A percentile compares a stretch with the other conserved stretches of the same genome.
phyloP scores from a whole-genome alignment of 441 rosid species.

The Euphorbia celastroides region DNA sequence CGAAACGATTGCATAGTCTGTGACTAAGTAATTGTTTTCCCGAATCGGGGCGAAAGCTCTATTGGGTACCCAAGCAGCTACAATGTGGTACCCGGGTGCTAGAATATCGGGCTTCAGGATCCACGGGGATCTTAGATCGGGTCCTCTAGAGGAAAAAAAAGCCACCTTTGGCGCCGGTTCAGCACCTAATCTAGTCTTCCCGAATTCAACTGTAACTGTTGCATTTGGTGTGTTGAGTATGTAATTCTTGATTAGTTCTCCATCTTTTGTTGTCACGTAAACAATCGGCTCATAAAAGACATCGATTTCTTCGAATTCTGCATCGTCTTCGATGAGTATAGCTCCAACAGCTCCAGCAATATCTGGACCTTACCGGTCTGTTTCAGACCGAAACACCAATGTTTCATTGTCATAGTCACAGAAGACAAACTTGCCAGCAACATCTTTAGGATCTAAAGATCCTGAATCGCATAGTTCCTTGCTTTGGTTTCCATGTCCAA shows the following conservation, averaged over 20 bases:
- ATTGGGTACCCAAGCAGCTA: slow-evolving; percentile 42
- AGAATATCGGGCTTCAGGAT: slow-evolving; percentile 43
- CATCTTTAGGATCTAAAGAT: slow-evolving; percentile 33
- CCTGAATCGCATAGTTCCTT: slow-evolving; percentile 31
- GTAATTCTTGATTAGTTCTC: slow-evolving; percentile 28
- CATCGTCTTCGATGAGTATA: slow-evolving; percentile 24
- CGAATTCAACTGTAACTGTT: slow-evolving; percentile 34
- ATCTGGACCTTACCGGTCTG: slow-evolving; percentile 11
- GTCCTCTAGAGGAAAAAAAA: slow-evolving; percentile 36
- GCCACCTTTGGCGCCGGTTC: slow-evolving; percentile 38
- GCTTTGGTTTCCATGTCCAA: slow-evolving; percentile 37
- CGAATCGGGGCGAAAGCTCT: slow-evolving; percentile 22
- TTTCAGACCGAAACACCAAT: slow-evolving; percentile 6
- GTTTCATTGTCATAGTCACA: slow-evolving; percentile 28
- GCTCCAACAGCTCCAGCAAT: slow-evolving; percentile 30
- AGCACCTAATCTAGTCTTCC: slow-evolving; percentile 24
- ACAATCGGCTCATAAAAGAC: slow-evolving; percentile 29
- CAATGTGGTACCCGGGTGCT: slow-evolving; percentile 33
- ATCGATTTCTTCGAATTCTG: slow-evolving; percentile 7
- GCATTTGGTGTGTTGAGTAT: slow-evolving; percentile 22
- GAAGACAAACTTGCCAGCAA: slow-evolving; percentile 39
- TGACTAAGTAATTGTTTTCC: slow-evolving; percentile 22
- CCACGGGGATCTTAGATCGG: slow-evolving; percentile 31
- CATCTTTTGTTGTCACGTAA: slow-evolving; percentile 19
- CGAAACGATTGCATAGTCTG: slow-evolving; percentile 26